These are phyloP conservation scores for Neurospora terricola DNA, from an alignment of 495 filamentous ascomycete genomes.

Conservation along the genomic window DNA sequence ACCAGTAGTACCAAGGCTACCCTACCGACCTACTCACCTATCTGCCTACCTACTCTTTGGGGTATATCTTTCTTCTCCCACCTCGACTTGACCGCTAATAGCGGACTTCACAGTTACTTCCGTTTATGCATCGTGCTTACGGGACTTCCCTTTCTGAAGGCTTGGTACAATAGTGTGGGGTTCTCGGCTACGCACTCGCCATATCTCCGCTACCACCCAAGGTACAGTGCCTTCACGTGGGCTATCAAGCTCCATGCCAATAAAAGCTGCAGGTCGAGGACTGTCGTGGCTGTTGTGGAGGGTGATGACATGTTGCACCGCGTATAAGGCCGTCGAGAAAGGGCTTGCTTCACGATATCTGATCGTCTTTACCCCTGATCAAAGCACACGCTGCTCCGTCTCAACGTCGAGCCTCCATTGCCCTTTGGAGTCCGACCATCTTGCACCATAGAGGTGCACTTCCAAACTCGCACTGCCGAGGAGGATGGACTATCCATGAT, in stretches of 20 bases:
- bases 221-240: not conserved
- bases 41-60: not conserved
- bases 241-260: not conserved
- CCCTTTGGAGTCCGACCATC: not conserved
- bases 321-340: not conserved
- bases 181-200: not conserved
- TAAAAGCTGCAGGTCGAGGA: not conserved
- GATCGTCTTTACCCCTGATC: not conserved
- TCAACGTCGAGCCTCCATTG: not conserved
- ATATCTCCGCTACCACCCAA: not conserved
- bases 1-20: not conserved
- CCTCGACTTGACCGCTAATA: not conserved
- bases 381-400: not conserved
- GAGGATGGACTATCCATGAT: not conserved
- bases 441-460: not conserved
- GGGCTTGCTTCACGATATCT: not conserved
- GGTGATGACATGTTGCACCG: not conserved
- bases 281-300: not conserved
- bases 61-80: not conserved
- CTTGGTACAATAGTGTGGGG: not conserved
- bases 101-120: not conserved
- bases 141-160: not conserved
- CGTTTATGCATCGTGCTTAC: not conserved
- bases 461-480: not conserved
- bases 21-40: not conserved